Conservation (phyloP, 2,329 filamentous ascomycete species). For the Cadophora gregata region DNA sequence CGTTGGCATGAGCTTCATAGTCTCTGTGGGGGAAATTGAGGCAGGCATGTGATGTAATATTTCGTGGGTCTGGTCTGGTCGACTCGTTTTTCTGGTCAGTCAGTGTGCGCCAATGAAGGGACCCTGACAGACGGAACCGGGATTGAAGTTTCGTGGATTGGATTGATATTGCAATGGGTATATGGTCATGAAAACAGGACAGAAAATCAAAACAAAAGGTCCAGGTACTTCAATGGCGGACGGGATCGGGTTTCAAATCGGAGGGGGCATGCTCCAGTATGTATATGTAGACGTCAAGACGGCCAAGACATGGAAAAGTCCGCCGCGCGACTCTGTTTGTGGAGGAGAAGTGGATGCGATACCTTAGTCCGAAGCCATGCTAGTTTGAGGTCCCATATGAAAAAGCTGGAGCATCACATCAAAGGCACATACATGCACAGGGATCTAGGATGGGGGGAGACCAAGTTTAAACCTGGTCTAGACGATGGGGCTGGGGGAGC, state of each 20-base stretch:
- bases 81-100: background rate
- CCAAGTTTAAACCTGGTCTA: background rate
- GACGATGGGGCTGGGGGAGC: background rate
- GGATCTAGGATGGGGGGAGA: background rate
- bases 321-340: background rate
- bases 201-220: background rate
- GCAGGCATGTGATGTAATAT: background rate
- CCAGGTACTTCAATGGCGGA: background rate
- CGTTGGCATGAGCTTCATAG: slow-evolving; percentile 1
- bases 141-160: background rate
- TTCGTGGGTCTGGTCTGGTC: background rate
- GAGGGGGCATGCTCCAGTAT: background rate
- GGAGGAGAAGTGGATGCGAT: background rate
- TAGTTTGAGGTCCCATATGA: background rate
- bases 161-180: background rate
- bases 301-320: background rate
- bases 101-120: slow-evolving; percentile 4
- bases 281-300: slow-evolving; percentile 9
- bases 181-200: background rate
- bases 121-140: background rate
- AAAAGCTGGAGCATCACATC: slow-evolving; percentile 1
- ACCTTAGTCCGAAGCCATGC: background rate
- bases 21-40: background rate
- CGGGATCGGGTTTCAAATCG: background rate
- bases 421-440: no score